A percentile compares a stretch with the other conserved stretches of the same genome.
These are phyloP conservation scores for Colletotrichum phormii DNA, from an alignment of 2,329 filamentous ascomycete genomes.

Conservation along the genomic window DNA sequence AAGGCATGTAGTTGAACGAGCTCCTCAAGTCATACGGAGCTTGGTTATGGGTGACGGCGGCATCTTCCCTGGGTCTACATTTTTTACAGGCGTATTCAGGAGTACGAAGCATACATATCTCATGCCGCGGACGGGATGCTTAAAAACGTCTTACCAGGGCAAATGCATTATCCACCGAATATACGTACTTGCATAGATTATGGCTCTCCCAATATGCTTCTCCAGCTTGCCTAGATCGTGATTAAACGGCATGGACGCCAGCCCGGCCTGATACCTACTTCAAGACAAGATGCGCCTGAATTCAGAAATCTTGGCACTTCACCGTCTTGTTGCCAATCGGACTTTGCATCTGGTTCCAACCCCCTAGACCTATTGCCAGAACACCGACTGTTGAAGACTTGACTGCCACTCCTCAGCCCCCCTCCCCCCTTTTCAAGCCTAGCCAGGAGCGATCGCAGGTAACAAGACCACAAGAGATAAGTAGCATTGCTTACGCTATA, in stretches of 20 bases:
- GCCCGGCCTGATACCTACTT: background rate
- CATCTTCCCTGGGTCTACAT: background rate
- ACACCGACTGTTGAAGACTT: background rate
- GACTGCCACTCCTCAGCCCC: too few species aligned
- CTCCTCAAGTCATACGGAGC: background rate
- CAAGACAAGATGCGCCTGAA: background rate
- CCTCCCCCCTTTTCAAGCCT: background rate
- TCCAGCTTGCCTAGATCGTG: background rate
- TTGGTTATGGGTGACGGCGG: background rate
- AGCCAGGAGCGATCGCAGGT: background rate
- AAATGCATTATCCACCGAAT: conserved; percentile 7
- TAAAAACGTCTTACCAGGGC: background rate
- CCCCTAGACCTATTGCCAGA: too few species aligned
- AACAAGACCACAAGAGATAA: too few species aligned
- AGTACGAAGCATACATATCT: conserved; percentile 26
- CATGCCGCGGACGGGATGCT: background rate
- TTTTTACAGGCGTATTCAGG: conserved; percentile 22
- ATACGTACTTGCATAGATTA: conserved; percentile 5
- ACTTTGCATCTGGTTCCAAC: background rate
- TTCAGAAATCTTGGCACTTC: background rate
- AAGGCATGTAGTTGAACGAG: conserved; percentile 6
- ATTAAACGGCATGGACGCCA: background rate
- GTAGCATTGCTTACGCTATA: too few species aligned
- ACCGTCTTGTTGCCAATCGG: background rate
- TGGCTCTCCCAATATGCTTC: background rate